Evolutionary conservation across 2,329 filamentous ascomycete genomes (phyloP).

Genomic region (Diaporthe citrichinensis): DNA sequence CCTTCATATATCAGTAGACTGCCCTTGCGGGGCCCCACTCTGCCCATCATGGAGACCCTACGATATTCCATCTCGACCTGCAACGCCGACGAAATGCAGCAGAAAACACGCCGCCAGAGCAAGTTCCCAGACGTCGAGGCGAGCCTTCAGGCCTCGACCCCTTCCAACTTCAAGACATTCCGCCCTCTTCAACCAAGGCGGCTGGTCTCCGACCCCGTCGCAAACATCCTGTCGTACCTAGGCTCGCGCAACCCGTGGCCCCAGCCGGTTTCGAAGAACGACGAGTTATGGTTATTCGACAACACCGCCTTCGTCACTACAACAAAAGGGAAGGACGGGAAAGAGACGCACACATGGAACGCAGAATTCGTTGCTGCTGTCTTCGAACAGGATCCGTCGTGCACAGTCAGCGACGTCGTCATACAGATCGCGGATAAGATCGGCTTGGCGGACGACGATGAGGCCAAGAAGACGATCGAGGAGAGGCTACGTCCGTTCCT

Average conservation of each 20-base stretch:
- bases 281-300: conserved; percentile 91
- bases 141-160: conserved; percentile 15
- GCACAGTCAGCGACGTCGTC: conserved; percentile 77
- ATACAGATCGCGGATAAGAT: conserved; percentile 78
- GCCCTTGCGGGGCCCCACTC: neutral
- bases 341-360: conserved; percentile 69
- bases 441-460: conserved; percentile 73
- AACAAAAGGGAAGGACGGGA: conserved; percentile 50
- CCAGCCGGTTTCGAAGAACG: conserved; percentile 71
- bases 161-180: conserved; percentile 6
- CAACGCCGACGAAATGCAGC: conserved; percentile 32
- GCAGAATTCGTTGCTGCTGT: conserved; percentile 88
- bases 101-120: conserved; percentile 27
- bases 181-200: conserved; percentile 8
- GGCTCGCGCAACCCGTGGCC: conserved; percentile 70
- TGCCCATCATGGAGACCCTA: conserved; percentile 14
- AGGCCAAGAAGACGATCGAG: conserved; percentile 71
- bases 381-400: conserved; percentile 80
- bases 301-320: conserved; percentile 82
- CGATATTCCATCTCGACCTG: conserved; percentile 6
- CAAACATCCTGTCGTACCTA: conserved; percentile 64
- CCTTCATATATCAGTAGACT: conserved; percentile 18
- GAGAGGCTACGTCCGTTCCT: conserved; percentile 82
- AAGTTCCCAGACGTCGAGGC: conserved; percentile 34
- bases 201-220: conserved; percentile 41